Evolutionary conservation across 2,329 filamentous ascomycete species (phyloP), one percentile per base, ranked within the genome.

Genomic region (Blastomyces emzantsi): DNA sequence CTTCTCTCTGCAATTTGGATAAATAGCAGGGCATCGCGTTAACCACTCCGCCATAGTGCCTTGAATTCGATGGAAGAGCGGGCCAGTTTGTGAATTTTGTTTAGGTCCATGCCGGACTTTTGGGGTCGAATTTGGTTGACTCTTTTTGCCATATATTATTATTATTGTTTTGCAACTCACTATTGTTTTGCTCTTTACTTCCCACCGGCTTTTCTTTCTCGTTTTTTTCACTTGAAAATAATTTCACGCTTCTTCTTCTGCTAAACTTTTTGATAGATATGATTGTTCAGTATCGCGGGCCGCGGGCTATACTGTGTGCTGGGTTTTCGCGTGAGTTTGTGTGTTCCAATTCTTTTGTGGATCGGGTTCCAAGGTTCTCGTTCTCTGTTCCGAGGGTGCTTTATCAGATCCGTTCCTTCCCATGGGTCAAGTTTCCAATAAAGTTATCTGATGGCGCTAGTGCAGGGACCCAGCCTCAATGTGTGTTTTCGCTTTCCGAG

Each of bases 361-460:
- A 9, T 39, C 11, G 8, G 11, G 7, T 39, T 39, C 11, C 36
- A 39, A 39, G 8, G 8, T 39, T 39, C 8, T 39, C 7, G 11
- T 39, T 3, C 15, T 15, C 11, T 1, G 7, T 52, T 30, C 25
- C 25, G 15, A 8, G 8, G 28, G 51, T 3, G 4, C 15, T 19
- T 51, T 51, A 55, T 55, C 52, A 17, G 52, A 55, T 55, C 52
- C 30, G 28, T 30, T 39, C 30, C 52, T 2, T 17, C 0, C 52
- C 52, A 33, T 36, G 28, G 28, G n/a, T 43, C 36, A 58, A 19
- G 25, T 1, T 8, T 19, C 19, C 19, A 56, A 43, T 63, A 63
- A 49, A 47, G 62, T 63, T 63, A 63, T 63, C 62, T 60, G 62
- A 63, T 63, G 41, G 52, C 39, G 62, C 62, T 63, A 63, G 56